These are phyloP conservation scores for Simplicillium sp. DNA, from an alignment of 2,329 filamentous ascomycete species.

Conservation along the genomic window DNA sequence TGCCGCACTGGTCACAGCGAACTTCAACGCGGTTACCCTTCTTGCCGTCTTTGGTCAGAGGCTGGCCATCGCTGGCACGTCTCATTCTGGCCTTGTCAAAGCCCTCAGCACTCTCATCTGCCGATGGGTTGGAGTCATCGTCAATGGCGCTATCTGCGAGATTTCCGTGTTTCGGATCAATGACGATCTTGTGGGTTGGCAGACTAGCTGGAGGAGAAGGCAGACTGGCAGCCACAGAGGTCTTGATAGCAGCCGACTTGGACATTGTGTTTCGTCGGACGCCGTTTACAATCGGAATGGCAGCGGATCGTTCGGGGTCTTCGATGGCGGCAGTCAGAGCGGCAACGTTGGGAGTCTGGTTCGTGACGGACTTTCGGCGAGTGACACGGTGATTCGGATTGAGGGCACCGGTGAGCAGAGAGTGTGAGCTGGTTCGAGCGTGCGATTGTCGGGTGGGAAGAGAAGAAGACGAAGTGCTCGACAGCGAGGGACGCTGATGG, in stretches of 20 bases:
- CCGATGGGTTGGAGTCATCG: slow-evolving; percentile 53
- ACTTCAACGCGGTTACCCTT: slow-evolving; percentile 77
- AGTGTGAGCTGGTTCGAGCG: slow-evolving; percentile 72
- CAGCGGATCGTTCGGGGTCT: slow-evolving; percentile 50
- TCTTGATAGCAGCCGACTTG: slow-evolving; percentile 47
- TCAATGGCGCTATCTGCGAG: slow-evolving; percentile 56
- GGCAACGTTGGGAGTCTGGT: slow-evolving; percentile 61
- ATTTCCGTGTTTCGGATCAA: slow-evolving; percentile 39
- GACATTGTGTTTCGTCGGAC: slow-evolving; percentile 60
- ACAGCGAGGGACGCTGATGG: slow-evolving; percentile 51
- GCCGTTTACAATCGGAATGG: slow-evolving; percentile 47
- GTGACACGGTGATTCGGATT: slow-evolving; percentile 80
- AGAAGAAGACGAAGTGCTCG: slow-evolving; percentile 44
- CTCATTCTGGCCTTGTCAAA: slow-evolving; percentile 40
- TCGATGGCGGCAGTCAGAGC: slow-evolving; percentile 66
- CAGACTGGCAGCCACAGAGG: slow-evolving; percentile 45
- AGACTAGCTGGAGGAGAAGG: slow-evolving; percentile 60
- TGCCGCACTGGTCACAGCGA: slow-evolving; percentile 95
- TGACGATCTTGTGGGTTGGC: slow-evolving; percentile 45
- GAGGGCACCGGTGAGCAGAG: slow-evolving; percentile 65
- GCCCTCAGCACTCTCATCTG: slow-evolving; percentile 41
- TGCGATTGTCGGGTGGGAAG: slow-evolving; percentile 52
- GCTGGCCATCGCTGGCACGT: slow-evolving; percentile 78
- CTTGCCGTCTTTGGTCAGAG: slow-evolving; percentile 73
- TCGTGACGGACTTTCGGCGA: slow-evolving; percentile 88